These are phyloP conservation scores for Metschnikowia lochheadii DNA, from an alignment of 805 yeast genomes.

Conservation along the genomic window DNA sequence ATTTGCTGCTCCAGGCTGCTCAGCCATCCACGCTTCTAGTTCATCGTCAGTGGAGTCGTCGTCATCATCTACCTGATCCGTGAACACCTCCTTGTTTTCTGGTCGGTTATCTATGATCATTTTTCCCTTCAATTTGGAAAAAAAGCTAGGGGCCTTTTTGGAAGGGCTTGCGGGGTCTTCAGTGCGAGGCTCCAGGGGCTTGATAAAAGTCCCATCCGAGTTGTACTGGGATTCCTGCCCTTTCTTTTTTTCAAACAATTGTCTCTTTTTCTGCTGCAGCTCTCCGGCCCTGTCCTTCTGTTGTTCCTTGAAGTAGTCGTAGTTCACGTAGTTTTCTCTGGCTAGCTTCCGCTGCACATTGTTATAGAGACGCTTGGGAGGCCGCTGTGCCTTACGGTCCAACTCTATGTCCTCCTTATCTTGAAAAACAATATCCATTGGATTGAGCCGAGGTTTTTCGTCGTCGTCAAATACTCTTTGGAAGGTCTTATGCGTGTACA, in stretches of 20 bases:
- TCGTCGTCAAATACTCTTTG: slow-evolving; percentile 31
- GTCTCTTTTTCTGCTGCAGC: slow-evolving; percentile 10
- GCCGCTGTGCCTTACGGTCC: slow-evolving; percentile 22
- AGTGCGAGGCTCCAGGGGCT: not conserved
- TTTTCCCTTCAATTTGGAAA: not conserved
- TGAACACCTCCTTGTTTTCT: not conserved
- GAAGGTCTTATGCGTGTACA: slow-evolving; percentile 39
- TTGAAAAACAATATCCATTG: slow-evolving; percentile 39
- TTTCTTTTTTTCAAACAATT: not conserved
- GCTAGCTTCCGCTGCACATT: slow-evolving; percentile 27
- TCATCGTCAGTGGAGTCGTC: slow-evolving; percentile 3
- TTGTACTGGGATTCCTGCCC: not conserved
- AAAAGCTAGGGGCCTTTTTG: not conserved
- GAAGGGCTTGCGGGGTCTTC: not conserved
- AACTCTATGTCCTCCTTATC: slow-evolving; percentile 19
- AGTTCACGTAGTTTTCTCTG: slow-evolving; percentile 29
- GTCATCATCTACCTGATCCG: not conserved
- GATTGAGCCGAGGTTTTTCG: slow-evolving; percentile 33
- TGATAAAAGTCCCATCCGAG: not conserved
- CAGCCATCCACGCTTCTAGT: slow-evolving; percentile 1
- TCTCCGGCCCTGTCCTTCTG: slow-evolving; percentile 11
- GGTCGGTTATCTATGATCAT: not conserved
- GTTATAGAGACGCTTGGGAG: slow-evolving; percentile 19
- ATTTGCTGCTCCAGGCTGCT: not conserved
- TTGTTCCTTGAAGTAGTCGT: slow-evolving; percentile 31